A percentile compares a stretch with the other conserved stretches of the same genome.
Conservation (phyloP, 108 stramenopile species). For the Stephanodiscus minutulus region DNA sequence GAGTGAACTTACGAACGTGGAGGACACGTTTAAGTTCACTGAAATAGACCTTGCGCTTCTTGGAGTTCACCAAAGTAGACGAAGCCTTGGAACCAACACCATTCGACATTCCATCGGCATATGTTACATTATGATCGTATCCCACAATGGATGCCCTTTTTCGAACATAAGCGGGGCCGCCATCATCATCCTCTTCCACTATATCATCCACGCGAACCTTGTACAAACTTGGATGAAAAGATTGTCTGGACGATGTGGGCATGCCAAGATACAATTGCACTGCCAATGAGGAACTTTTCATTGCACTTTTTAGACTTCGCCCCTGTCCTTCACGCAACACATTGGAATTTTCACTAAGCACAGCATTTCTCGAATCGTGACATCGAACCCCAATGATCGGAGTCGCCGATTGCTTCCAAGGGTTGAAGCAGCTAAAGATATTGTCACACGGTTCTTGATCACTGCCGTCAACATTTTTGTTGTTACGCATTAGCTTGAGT, state of each 20-base stretch:
- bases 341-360: too few species aligned
- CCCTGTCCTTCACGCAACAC: neutral
- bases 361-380: neutral
- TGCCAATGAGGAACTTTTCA: constrained; percentile 32
- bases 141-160: constrained; percentile 9
- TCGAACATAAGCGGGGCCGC: too few species aligned
- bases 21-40: constrained; percentile 48
- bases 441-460: constrained; percentile 73
- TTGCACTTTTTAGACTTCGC: neutral
- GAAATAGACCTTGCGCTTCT: constrained; percentile 24
- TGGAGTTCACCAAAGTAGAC: neutral
- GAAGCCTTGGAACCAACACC: constrained; percentile 2
- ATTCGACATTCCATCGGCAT: constrained; percentile 3
- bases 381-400: neutral
- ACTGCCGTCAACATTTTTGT: constrained; percentile 88
- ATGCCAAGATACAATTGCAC: constrained; percentile 40
- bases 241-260: constrained; percentile 25
- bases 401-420: constrained; percentile 15
- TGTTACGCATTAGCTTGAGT: too few species aligned
- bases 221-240: constrained; percentile 36
- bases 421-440: constrained; percentile 65
- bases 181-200: neutral
- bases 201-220: constrained; percentile 15
- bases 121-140: constrained; percentile 14
- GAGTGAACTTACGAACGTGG: constrained; percentile 39